Percentiles rank a stretch among this genome's conserved stretches.
Conservation (phyloP, 2,329 filamentous ascomycete species). For the Talaromyces rugulosus region DNA sequence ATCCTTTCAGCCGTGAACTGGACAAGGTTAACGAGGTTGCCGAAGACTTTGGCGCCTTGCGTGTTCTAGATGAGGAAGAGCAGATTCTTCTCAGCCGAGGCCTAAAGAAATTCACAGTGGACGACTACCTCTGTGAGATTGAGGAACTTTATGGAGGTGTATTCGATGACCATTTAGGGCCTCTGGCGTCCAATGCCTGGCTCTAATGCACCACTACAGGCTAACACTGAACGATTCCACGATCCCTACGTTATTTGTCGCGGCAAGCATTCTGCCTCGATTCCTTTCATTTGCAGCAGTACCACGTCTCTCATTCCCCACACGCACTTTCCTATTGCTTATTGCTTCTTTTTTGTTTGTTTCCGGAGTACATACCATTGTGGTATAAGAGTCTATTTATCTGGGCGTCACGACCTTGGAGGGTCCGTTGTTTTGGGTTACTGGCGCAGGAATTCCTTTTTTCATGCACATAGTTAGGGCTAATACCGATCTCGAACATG, state of each 20-base stretch:
- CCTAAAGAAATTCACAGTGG: slow-evolving; percentile 67
- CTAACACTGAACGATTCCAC: neutral
- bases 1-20: slow-evolving; percentile 86
- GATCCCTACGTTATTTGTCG: neutral
- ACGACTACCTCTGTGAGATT: slow-evolving; percentile 82
- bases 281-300: neutral
- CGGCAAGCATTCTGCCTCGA: neutral
- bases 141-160: slow-evolving; percentile 62
- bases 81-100: slow-evolving; percentile 65
- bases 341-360: slow-evolving; percentile 2
- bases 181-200: slow-evolving; percentile 35
- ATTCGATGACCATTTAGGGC: slow-evolving; percentile 47
- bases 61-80: slow-evolving; percentile 69
- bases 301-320: neutral
- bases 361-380: slow-evolving; percentile 7
- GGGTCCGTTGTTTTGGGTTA: neutral
- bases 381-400: slow-evolving; percentile 4
- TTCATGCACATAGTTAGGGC: slow-evolving; percentile 13
- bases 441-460: neutral
- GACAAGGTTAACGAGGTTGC: slow-evolving; percentile 89
- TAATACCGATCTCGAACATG: neutral
- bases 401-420: neutral
- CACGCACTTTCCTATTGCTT: neutral
- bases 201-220: slow-evolving; percentile 24
- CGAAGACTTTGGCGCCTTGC: slow-evolving; percentile 72